phyloP scores from a whole-genome alignment of 129 eudicot species.

The Flaveria trinervia region DNA sequence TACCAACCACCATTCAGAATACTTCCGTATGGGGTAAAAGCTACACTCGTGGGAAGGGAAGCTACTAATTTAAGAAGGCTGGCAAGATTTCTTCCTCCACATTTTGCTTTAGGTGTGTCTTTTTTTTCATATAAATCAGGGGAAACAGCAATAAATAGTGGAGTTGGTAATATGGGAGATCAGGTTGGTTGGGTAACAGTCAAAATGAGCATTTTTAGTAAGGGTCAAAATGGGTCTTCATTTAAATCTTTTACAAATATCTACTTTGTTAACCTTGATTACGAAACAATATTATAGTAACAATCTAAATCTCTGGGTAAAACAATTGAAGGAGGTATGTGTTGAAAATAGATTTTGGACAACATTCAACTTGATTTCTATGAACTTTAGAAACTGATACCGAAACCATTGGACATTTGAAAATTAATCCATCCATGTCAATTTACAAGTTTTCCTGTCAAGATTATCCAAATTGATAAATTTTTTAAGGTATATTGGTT shows the following conservation, averaged over 20 bases:
- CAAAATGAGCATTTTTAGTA: no score
- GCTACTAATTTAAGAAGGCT: conserved; percentile 81
- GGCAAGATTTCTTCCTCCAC: conserved; percentile 89
- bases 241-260: background rate
- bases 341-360: background rate
- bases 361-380: background rate
- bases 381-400: background rate
- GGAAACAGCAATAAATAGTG: background rate
- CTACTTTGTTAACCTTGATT: background rate
- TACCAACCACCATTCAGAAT: conserved; percentile 83
- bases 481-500: background rate
- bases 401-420: background rate
- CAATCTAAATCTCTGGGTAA: background rate
- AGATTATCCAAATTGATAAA: background rate
- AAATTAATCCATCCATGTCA: background rate
- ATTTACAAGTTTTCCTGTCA: background rate
- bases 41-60: conserved; percentile 60
- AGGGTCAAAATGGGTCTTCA: background rate
- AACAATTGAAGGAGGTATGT: background rate
- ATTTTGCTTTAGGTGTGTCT: conserved; percentile 84
- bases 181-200: background rate
- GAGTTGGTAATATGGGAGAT: background rate
- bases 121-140: background rate
- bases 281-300: background rate
- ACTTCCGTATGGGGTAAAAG: conserved; percentile 85